A percentile compares a stretch with the other conserved stretches of the same genome.
Evolutionary conservation across 2,329 filamentous ascomycete genomes (phyloP).

Genomic region (Penicillium corylophilum): DNA sequence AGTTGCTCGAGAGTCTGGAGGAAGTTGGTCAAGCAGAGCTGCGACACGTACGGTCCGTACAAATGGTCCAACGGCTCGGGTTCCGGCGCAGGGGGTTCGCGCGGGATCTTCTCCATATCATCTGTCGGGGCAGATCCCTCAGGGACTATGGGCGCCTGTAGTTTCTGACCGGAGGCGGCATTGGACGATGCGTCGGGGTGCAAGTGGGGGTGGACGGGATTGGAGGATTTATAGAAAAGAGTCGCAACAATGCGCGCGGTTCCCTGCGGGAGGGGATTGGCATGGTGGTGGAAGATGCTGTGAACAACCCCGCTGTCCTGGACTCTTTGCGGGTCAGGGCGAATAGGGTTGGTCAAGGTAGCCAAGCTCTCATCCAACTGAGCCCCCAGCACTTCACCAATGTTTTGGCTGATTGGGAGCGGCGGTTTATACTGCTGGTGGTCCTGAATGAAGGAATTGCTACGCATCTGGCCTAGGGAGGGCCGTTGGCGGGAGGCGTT

Average conservation of each 20-base stretch:
- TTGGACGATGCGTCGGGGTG: constrained; percentile 50
- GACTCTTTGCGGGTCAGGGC: constrained; percentile 40
- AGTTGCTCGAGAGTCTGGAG: constrained; percentile 52
- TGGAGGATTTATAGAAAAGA: constrained; percentile 49
- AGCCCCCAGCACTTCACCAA: constrained; percentile 37
- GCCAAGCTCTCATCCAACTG: constrained; percentile 29
- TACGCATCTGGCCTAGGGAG: constrained; percentile 44
- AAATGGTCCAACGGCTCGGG: constrained; percentile 56
- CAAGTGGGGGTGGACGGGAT: constrained; percentile 45
- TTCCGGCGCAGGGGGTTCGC: constrained; percentile 55
- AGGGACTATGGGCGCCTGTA: constrained; percentile 43
- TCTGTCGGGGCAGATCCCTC: constrained; percentile 51
- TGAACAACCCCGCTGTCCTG: constrained; percentile 49
- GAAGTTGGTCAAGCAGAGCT: constrained; percentile 57
- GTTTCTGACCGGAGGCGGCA: constrained; percentile 34
- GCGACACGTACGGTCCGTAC: constrained; percentile 55
- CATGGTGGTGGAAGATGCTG: constrained; percentile 46
- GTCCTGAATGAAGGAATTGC: constrained; percentile 48
- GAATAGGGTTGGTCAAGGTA: constrained; percentile 38
- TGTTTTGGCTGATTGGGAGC: constrained; percentile 33
- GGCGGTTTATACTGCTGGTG: constrained; percentile 50
- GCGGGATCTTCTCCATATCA: constrained; percentile 53
- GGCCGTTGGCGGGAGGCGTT: constrained; percentile 40
- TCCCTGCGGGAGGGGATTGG: constrained; percentile 39
- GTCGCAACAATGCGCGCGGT: constrained; percentile 49